Percentiles rank a stretch among this genome's conserved stretches.
phyloP scores from a whole-genome alignment of 2,329 filamentous ascomycete species.

The Aspergillus sergii region DNA sequence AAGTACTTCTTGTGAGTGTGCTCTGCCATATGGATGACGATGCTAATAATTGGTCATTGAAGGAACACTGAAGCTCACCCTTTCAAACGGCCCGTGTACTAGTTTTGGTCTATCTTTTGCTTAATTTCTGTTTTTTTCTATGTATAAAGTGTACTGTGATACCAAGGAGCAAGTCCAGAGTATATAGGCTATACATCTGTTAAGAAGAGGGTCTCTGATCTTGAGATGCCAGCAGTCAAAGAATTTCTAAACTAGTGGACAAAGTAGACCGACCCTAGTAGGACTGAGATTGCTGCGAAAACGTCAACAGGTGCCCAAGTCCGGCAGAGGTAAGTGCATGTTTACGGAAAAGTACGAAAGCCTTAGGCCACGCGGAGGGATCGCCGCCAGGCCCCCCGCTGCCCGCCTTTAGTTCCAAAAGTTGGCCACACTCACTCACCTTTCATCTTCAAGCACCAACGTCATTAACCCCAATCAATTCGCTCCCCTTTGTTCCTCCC shows the following conservation, averaged over 20 bases:
- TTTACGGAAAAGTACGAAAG: neutral
- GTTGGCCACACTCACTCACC: neutral
- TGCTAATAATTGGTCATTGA: neutral
- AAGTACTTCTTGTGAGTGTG: slow-evolving; percentile 24
- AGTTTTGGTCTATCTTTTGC: neutral
- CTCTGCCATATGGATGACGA: neutral
- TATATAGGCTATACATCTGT: neutral
- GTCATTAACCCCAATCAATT: slow-evolving; percentile 4
- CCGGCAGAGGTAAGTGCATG: neutral
- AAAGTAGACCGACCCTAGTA: neutral
- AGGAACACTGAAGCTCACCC: slow-evolving; percentile 32
- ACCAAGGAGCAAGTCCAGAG: slow-evolving; percentile 3
- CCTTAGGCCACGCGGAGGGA: neutral
- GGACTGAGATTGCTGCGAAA: neutral
- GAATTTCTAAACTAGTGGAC: neutral
- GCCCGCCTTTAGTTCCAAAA: neutral
- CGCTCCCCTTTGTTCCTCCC: slow-evolving; percentile 17
- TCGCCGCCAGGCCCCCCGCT: neutral
- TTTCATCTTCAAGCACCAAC: neutral
- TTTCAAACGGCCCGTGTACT: slow-evolving; percentile 26
- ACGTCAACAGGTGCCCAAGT: neutral
- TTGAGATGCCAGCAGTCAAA: neutral
- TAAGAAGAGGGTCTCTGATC: neutral
- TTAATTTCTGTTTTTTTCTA: neutral
- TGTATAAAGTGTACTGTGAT: slow-evolving; percentile 6